Evolutionary conservation across 805 yeast species (phyloP), one percentile per base, ranked within the genome.

Genomic region (Tetrapisispora arboricola): DNA sequence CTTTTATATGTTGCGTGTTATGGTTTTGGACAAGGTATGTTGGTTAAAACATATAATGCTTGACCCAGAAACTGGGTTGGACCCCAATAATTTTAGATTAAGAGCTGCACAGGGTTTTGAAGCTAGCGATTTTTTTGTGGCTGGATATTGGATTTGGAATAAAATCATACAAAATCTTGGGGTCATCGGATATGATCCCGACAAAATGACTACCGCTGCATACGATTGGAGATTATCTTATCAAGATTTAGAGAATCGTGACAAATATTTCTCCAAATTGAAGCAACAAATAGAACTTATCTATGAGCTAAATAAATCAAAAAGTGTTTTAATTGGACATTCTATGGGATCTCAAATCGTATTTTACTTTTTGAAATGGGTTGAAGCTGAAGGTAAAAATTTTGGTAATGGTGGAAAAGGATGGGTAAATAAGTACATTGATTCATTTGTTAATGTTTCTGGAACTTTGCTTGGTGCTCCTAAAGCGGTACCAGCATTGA

Each of bases 91-190:
- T 40, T 73, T 84, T 50, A 81, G 71, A 50, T 57, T 92, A 20
- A 68, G 98, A 42, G 94, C 97, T 0, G 90, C 96, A 0, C 95
- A 84, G 58, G 98, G 98, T 0, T 84, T 92, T 59, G 96, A 88
- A 53, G 92, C 96, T 1, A 92, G 96, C 0, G 98, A 92, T 63
- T 92, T 86, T 62, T 92, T 92, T 55, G 78, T 92, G 61, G 84
- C 96, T 3, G 98, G 98, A 0, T 92, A 92, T 61, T 92, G 98
- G 98, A 85, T 92, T 53, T 92, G 98, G 98, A 86, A 85, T 58
- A 92, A 92, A 58, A 76, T 92, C 39, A 68, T 92, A n/a, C 95
- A 90, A 61, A 92, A 92, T 54, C 66, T 92, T 49, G 94, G 96
- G 3, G 96, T 85, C 1, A 75, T 92, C 45, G 96, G 96, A 0